Percentiles rank a stretch among this genome's conserved stretches.
Evolutionary conservation across 2,329 filamentous ascomycete species (phyloP).

Genomic region (Apiospora phragmitis): DNA sequence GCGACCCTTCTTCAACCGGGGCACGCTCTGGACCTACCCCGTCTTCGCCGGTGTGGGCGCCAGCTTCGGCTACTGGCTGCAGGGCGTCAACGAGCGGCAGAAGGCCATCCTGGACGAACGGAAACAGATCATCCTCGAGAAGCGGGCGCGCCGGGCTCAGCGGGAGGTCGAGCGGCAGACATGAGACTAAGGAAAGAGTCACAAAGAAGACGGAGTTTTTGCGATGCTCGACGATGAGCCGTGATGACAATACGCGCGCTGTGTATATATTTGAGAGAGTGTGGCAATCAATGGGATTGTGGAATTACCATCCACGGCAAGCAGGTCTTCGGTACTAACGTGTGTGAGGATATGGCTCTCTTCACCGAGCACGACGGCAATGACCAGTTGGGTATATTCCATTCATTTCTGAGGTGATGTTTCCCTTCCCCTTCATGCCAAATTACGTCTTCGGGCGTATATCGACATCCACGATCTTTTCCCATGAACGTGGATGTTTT

Average conservation of each 20-base stretch:
- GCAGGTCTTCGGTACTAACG: neutral
- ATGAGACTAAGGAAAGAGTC: neutral
- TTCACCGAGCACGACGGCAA: neutral
- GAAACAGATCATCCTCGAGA: slow-evolving; percentile 81
- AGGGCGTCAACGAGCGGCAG: slow-evolving; percentile 85
- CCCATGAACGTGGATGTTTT: slow-evolving; percentile 54
- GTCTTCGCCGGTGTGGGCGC: slow-evolving; percentile 82
- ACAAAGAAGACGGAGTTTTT: neutral
- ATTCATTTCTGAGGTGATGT: neutral
- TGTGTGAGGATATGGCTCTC: neutral
- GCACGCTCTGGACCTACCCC: slow-evolving; percentile 89
- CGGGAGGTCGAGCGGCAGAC: slow-evolving; percentile 47
- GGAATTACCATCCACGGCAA: neutral
- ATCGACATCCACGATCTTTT: slow-evolving; percentile 47
- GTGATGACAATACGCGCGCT: neutral
- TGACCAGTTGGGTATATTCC: neutral
- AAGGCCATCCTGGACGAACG: slow-evolving; percentile 74
- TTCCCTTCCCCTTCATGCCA: slow-evolving; percentile 9
- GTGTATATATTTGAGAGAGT: slow-evolving; percentile 1
- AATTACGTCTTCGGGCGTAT: slow-evolving; percentile 16
- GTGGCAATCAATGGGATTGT: slow-evolving; percentile 6
- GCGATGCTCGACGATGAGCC: neutral
- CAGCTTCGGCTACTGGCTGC: slow-evolving; percentile 96
- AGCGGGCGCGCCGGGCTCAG: slow-evolving; percentile 77
- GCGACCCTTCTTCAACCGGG: slow-evolving; percentile 86